These are phyloP conservation scores for Vaccinium macrocarpon DNA, from an alignment of 148 eudicot genomes.

Conservation along the genomic window DNA sequence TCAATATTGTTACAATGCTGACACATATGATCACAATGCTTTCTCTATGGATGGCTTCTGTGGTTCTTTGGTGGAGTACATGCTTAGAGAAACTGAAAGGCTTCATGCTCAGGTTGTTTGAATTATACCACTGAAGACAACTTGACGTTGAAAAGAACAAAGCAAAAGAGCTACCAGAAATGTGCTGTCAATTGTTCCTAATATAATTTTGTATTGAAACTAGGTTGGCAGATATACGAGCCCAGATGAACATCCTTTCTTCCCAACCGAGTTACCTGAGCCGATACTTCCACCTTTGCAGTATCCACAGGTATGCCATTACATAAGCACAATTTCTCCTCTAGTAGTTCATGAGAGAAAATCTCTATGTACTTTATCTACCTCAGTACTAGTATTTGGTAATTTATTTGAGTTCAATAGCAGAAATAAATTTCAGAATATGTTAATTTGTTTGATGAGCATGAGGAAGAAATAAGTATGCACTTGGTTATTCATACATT, in stretches of 20 bases:
- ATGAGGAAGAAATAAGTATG: not conserved
- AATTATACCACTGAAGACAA: not conserved
- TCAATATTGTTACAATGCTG: conserved; percentile 57
- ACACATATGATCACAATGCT: conserved; percentile 55
- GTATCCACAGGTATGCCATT: conserved; percentile 50
- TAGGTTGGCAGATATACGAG: conserved; percentile 70
- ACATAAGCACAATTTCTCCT: not conserved
- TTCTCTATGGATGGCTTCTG: conserved; percentile 58
- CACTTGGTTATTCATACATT: conserved; percentile 14
- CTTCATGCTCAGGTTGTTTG: conserved; percentile 59
- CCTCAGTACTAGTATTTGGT: not conserved
- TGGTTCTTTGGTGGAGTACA: conserved; percentile 58
- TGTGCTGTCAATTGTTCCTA: conserved; percentile 4
- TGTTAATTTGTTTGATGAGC: not conserved
- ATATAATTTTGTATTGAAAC: not conserved
- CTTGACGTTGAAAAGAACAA: not conserved
- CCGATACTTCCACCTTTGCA: conserved; percentile 58
- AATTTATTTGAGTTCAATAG: not conserved
- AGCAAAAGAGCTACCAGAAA: not conserved
- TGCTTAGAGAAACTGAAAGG: conserved; percentile 61
- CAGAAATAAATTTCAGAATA: not conserved
- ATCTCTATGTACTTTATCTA: not conserved
- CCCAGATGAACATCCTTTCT: conserved; percentile 74
- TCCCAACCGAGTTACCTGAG: conserved; percentile 46
- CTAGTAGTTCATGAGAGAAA: not conserved